Evolutionary conservation across 345 rosid genomes (phyloP).

Genomic region (Linum tenue): DNA sequence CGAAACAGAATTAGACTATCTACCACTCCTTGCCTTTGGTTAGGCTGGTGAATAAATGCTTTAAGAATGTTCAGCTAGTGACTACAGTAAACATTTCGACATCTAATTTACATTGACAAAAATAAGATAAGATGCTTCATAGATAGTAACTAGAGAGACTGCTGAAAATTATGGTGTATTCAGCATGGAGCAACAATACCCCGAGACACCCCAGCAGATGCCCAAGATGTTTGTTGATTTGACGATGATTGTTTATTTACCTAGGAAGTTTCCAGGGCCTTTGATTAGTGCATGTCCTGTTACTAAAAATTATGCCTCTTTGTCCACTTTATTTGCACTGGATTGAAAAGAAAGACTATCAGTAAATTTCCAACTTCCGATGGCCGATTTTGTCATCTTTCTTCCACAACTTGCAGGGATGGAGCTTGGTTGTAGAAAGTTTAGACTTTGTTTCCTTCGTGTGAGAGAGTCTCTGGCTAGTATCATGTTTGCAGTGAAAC

Average conservation of each 20-base stretch:
- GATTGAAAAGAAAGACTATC: background rate
- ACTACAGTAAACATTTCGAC: too few relatives aligned
- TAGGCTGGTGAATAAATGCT: too few relatives aligned
- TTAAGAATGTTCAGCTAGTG: too few relatives aligned
- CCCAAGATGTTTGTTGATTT: background rate
- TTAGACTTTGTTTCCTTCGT: background rate
- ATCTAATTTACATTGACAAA: too few relatives aligned
- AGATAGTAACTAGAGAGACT: too few relatives aligned
- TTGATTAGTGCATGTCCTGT: background rate
- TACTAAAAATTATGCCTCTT: background rate
- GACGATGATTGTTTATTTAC: background rate
- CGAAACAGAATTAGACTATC: background rate
- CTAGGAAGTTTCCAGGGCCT: background rate
- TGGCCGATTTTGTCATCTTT: background rate
- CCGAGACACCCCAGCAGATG: background rate
- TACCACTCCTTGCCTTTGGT: too few relatives aligned
- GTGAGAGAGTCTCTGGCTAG: background rate
- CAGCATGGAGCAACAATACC: background rate
- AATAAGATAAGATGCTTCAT: too few relatives aligned
- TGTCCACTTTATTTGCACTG: background rate
- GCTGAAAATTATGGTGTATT: background rate
- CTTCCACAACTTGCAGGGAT: background rate
- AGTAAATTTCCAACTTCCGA: background rate
- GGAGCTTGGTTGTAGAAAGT: background rate
- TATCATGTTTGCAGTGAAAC: background rate